Conservation (phyloP, 2,329 filamentous ascomycete species). For the Talaromyces sp. region DNA sequence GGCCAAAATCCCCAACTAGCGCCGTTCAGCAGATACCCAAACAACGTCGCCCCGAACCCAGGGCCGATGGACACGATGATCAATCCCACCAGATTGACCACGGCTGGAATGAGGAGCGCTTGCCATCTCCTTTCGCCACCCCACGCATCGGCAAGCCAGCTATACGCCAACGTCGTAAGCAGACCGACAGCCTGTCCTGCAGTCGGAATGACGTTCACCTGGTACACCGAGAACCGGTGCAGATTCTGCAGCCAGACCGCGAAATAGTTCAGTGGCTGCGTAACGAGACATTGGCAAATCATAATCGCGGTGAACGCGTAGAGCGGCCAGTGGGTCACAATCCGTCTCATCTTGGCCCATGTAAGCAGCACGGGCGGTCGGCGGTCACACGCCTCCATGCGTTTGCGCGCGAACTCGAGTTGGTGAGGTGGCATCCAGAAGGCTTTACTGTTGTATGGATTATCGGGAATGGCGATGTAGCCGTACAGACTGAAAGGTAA, state of each 20-base stretch:
- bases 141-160: conserved; percentile 22
- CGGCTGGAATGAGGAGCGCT: conserved; percentile 21
- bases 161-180: conserved; percentile 20
- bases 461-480: conserved; percentile 32
- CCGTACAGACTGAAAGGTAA: conserved; percentile 28
- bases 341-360: conserved; percentile 21
- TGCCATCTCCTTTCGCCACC: conserved; percentile 21
- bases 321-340: conserved; percentile 21
- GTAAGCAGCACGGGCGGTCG: conserved; percentile 17
- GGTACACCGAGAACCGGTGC: conserved; percentile 22
- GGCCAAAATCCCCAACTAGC: conserved; percentile 25
- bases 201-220: conserved; percentile 25
- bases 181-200: conserved; percentile 19
- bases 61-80: conserved; percentile 22
- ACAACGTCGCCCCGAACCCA: conserved; percentile 23
- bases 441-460: conserved; percentile 30
- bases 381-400: conserved; percentile 19
- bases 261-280: conserved; percentile 24
- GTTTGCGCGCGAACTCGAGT: conserved; percentile 13
- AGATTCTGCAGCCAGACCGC: conserved; percentile 22
- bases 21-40: conserved; percentile 24
- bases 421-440: conserved; percentile 20
- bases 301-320: conserved; percentile 21
- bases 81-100: conserved; percentile 23
- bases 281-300: conserved; percentile 23